Evolutionary conservation across 2,329 filamentous ascomycete species (phyloP), one percentile per base, ranked within the genome.

Genomic region (Monosporascus sp.): DNA sequence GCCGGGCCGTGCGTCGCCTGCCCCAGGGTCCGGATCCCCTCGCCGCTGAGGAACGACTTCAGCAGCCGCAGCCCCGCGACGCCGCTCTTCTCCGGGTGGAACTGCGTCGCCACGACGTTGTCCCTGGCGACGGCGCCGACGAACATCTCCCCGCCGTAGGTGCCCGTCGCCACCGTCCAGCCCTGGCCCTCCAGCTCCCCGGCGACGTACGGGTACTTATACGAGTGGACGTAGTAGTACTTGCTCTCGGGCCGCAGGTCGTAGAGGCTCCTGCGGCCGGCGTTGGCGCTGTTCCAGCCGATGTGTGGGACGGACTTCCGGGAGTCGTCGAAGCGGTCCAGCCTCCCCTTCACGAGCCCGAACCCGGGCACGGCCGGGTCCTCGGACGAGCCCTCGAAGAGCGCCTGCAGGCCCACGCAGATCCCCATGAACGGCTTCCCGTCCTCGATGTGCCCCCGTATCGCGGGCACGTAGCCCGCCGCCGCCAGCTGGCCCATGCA

Each of bases 351-450:
- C 57, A 97, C 85, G 28, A 96, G 46, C 5, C 87, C 88, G 48
- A 99, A 76, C 1, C 94, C 94, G 2, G 84, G 73, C 15, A 90
- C 85, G 18, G 77, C 71, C 0, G 85, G 75, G 59, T 90, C 86
- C 70, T 99, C 94, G 41, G 84, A 82, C 0, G 94, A 97, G 8
- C 88, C 88, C 60, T 89, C 80, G 66, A 97, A 97, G 0, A 99
- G 77, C 1, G 89, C 91, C 72, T 99, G 94, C 15, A 97, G 71
- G 3, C 94, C 94, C 51, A 99, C 94, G 67, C 94, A 99, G 66
- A 99, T 96, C 49, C 89, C 92, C 87, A 99, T 95, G 69, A 99
- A 97, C 15, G 93, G 91, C 73, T 97, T 97, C n/a, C 91, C 92
- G 15, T 88, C 81, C 50, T 85, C 79, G 64, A 99, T 92, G 74